phyloP scores from a whole-genome alignment of 108 stramenopile species.

The Cyclotella kingstonii region DNA sequence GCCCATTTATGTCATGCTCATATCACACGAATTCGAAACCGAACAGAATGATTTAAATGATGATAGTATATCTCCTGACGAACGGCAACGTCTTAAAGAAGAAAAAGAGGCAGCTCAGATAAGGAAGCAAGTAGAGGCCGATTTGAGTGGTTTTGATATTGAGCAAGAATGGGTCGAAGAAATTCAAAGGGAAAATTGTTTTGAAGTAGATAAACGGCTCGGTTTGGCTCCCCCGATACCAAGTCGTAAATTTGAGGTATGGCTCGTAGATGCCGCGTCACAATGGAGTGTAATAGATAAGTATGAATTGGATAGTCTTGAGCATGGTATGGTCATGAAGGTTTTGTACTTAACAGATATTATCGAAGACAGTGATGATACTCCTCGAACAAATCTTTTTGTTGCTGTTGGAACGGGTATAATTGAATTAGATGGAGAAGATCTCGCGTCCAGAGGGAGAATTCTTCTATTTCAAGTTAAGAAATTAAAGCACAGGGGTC shows the following conservation, averaged over 20 bases:
- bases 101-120: conserved; percentile 78
- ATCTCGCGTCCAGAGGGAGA: conserved; percentile 73
- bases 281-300: conserved; percentile 79
- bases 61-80: conserved; percentile 75
- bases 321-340: conserved; percentile 73
- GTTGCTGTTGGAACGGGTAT: conserved; percentile 74
- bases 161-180: conserved; percentile 91
- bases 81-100: conserved; percentile 63
- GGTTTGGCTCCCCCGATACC: conserved; percentile 76
- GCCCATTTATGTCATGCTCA: conserved; percentile 73
- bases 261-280: conserved; percentile 83
- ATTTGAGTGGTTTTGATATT: conserved; percentile 87
- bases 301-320: conserved; percentile 69
- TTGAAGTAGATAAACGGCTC: conserved; percentile 60
- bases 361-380: conserved; percentile 54
- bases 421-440: conserved; percentile 79
- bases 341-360: conserved; percentile 71
- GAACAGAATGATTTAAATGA: conserved; percentile 72
- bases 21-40: conserved; percentile 75
- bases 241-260: conserved; percentile 63
- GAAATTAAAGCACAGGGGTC: conserved; percentile 18
- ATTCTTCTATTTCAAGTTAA: conserved; percentile 64
- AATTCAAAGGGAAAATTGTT: conserved; percentile 85
- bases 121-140: conserved; percentile 85
- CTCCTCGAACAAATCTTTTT: conserved; percentile 48